Evolutionary conservation across 2,329 filamentous ascomycete genomes (phyloP).

Genomic region (Sporothrix euskadiensis): DNA sequence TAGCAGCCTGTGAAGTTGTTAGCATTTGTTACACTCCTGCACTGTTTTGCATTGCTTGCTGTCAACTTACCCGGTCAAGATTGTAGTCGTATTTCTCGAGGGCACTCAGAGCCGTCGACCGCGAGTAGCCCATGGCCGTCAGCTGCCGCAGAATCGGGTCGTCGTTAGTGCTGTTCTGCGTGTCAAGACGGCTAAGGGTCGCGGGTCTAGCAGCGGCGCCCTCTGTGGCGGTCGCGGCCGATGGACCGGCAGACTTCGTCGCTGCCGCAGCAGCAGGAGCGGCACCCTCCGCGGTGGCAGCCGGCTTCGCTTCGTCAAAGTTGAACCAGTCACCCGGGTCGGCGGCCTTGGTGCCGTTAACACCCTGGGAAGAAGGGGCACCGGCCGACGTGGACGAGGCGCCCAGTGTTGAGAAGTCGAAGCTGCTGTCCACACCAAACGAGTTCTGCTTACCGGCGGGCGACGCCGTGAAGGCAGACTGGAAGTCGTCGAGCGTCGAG

Average conservation of each 20-base stretch:
- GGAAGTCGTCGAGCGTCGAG: constrained; percentile 74
- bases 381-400: constrained; percentile 37
- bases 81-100: constrained; percentile 97
- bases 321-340: constrained; percentile 70
- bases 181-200: constrained; percentile 64
- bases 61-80: constrained; percentile 75
- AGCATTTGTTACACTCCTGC: not conserved
- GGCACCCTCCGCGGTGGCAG: constrained; percentile 36
- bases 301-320: constrained; percentile 14
- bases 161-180: constrained; percentile 76
- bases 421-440: constrained; percentile 58
- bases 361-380: constrained; percentile 39
- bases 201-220: constrained; percentile 35
- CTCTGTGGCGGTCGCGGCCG: constrained; percentile 33
- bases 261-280: constrained; percentile 30
- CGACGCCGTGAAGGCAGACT: constrained; percentile 75
- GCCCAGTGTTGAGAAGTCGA: constrained; percentile 57
- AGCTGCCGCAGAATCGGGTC: constrained; percentile 88
- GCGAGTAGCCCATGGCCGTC: constrained; percentile 83
- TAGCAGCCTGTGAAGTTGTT: constrained; percentile 17
- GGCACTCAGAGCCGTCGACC: constrained; percentile 71
- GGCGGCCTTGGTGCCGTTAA: constrained; percentile 39
- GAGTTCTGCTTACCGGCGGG: constrained; percentile 52
- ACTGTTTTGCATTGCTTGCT: not conserved
- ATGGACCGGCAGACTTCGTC: constrained; percentile 29